A percentile compares a stretch with the other conserved stretches of the same genome.
phyloP scores from a whole-genome alignment of 2,329 filamentous ascomycete species.

The Colletotrichum sp. region DNA sequence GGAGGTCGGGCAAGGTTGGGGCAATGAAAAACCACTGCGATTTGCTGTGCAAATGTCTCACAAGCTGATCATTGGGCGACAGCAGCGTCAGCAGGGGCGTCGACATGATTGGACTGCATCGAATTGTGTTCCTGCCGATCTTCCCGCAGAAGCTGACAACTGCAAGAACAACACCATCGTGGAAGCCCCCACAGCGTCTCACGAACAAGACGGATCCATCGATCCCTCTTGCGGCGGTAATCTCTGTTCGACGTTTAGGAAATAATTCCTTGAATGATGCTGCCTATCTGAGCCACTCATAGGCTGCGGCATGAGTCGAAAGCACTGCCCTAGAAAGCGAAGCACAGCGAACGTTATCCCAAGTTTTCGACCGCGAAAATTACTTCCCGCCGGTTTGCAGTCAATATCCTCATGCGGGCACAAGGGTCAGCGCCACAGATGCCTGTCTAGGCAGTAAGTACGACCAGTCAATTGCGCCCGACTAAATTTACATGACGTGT shows the following conservation, averaged over 20 bases:
- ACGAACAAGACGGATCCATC: background rate
- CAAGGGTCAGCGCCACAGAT: background rate
- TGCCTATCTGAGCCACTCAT: background rate
- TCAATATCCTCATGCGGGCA: background rate
- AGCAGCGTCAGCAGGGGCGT: background rate
- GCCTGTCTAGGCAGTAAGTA: background rate
- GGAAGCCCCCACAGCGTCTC: background rate
- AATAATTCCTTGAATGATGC: background rate
- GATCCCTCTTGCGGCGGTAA: background rate
- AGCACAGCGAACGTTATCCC: background rate
- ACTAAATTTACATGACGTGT: background rate
- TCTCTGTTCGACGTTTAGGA: background rate
- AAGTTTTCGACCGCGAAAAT: background rate
- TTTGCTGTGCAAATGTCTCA: background rate
- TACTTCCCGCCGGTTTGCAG: background rate
- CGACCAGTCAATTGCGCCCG: background rate
- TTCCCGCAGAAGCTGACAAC: background rate
- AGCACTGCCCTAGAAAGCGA: background rate
- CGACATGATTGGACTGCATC: background rate
- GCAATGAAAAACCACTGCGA: rapidly evolving
- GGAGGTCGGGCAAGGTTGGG: background rate
- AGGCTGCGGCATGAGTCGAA: background rate
- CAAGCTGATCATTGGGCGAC: background rate
- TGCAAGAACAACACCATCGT: background rate
- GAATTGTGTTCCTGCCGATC: background rate